phyloP scores from a whole-genome alignment of 2,329 filamentous ascomycete species.

The Beauveria caledonica region DNA sequence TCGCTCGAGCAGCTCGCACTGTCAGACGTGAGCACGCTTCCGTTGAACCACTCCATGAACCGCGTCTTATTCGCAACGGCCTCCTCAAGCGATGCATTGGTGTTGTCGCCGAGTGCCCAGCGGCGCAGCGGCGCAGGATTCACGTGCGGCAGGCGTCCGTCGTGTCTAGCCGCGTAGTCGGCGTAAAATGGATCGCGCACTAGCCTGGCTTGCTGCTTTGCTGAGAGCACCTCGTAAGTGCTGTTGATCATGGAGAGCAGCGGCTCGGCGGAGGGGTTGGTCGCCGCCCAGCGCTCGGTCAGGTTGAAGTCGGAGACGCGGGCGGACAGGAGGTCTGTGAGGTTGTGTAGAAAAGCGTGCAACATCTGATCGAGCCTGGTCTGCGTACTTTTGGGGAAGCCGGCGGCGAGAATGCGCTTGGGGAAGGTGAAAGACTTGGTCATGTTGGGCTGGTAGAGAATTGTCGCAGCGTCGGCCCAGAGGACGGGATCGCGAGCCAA shows the following conservation, averaged over 20 bases:
- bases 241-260: conserved; percentile 22
- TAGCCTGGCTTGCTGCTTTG: conserved; percentile 26
- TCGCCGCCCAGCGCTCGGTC: conserved; percentile 20
- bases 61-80: conserved; percentile 41
- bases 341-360: conserved; percentile 19
- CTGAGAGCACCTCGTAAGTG: conserved; percentile 28
- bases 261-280: conserved; percentile 10
- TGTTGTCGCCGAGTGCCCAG: conserved; percentile 27
- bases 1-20: conserved; percentile 36
- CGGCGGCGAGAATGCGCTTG: conserved; percentile 22
- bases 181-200: conserved; percentile 29
- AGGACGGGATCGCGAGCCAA: conserved; percentile 28
- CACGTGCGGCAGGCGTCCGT: conserved; percentile 27
- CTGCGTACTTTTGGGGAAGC: conserved; percentile 17
- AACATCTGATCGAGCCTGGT: conserved; percentile 17
- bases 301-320: conserved; percentile 16
- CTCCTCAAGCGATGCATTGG: conserved; percentile 22
- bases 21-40: conserved; percentile 33
- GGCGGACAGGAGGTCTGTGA: conserved; percentile 21
- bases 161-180: conserved; percentile 23
- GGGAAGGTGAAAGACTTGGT: conserved; percentile 22
- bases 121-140: conserved; percentile 27
- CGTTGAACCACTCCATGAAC: conserved; percentile 39
- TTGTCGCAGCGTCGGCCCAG: conserved; percentile 25
- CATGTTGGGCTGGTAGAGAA: conserved; percentile 26